These are phyloP conservation scores for Puccinia horiana DNA, from an alignment of 1,284 basidiomycete species.

Conservation along the genomic window DNA sequence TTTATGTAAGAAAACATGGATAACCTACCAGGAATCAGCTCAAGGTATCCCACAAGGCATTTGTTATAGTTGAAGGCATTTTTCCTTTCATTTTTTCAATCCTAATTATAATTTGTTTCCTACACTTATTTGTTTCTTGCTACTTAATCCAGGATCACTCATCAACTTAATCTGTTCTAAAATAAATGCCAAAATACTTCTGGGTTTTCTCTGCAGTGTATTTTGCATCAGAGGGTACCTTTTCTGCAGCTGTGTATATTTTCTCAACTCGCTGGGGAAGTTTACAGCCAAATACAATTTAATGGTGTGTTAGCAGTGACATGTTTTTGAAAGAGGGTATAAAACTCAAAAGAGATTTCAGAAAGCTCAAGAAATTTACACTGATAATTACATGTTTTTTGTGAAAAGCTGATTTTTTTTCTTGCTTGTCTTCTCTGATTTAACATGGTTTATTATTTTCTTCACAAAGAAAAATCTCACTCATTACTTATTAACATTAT, in stretches of 20 bases:
- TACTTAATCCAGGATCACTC: neutral
- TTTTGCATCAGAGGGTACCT: conserved; percentile 19
- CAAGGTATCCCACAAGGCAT: neutral
- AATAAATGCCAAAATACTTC: neutral
- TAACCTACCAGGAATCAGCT: neutral
- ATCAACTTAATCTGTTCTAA: neutral
- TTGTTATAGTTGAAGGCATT: neutral
- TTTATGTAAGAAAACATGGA: conserved; percentile 16
- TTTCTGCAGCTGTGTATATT: conserved; percentile 20
- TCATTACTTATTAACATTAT: too few species aligned
- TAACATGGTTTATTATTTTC: neutral
- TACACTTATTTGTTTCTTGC: neutral
- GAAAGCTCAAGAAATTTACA: neutral
- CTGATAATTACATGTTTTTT: neutral
- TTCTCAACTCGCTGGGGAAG: neutral
- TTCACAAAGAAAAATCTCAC: too few species aligned
- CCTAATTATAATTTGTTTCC: neutral
- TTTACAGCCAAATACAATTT: neutral
- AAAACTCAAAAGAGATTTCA: neutral
- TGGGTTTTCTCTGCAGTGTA: neutral
- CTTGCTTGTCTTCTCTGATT: neutral
- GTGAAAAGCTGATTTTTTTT: neutral
- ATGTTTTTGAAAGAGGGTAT: conserved; percentile 32
- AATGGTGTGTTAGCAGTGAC: conserved; percentile 15
- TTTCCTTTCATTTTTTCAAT: neutral